Evolutionary conservation across 2,329 filamentous ascomycete genomes (phyloP).

Genomic region (Colletotrichum euphorbiae): DNA sequence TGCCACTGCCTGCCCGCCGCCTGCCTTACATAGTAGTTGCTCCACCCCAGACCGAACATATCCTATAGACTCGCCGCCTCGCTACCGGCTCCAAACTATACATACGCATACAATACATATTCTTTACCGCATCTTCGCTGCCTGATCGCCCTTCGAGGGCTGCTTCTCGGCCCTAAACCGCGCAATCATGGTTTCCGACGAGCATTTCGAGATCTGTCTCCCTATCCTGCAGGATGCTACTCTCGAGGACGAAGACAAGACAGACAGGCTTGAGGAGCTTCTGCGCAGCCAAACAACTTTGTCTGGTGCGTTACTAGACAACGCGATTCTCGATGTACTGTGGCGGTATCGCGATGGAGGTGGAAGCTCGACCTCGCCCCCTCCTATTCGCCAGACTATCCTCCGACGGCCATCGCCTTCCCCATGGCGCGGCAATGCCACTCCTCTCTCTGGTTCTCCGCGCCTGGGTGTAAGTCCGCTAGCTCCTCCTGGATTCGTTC

Average conservation of each 20-base stretch:
- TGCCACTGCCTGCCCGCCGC: constrained; percentile 27
- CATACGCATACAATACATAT: constrained; percentile 37
- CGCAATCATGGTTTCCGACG: constrained; percentile 86
- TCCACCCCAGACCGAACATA: constrained; percentile 32
- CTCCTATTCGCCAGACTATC: constrained; percentile 87
- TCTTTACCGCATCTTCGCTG: constrained; percentile 26
- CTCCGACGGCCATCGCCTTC: constrained; percentile 92
- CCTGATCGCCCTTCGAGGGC: constrained; percentile 18
- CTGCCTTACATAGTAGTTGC: constrained; percentile 37
- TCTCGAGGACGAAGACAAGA: constrained; percentile 95
- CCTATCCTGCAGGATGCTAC: constrained; percentile 85
- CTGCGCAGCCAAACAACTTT: constrained; percentile 83
- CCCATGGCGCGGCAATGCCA: constrained; percentile 88
- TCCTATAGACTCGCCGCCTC: constrained; percentile 37
- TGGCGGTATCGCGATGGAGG: constrained; percentile 84
- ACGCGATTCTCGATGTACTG: constrained; percentile 88
- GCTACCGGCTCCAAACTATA: constrained; percentile 23
- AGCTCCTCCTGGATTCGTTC: constrained; percentile 84
- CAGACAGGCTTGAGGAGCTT: constrained; percentile 85
- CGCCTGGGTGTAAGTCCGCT: constrained; percentile 85
- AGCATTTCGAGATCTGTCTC: constrained; percentile 91
- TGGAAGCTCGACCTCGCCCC: constrained; percentile 77
- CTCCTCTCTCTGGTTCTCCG: constrained; percentile 85
- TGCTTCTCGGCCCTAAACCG: constrained; percentile 30
- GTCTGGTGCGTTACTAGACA: constrained; percentile 82